Conservation (phyloP, 2,329 filamentous ascomycete genomes). For the Arthroderma sp. region DNA sequence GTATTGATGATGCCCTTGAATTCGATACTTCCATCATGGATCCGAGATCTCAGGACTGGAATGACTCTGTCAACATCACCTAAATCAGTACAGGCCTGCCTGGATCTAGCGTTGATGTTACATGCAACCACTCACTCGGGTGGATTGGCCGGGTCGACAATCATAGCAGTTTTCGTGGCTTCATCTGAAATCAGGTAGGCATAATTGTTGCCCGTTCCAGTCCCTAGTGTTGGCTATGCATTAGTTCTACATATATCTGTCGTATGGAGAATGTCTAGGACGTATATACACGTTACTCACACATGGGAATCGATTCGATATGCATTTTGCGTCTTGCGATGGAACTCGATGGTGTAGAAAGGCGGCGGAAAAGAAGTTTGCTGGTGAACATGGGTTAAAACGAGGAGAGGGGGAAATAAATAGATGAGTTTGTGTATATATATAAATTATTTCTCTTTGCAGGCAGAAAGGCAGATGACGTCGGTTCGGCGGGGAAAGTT, state of each 20-base stretch:
- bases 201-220: constrained; percentile 35
- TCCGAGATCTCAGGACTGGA: constrained; percentile 58
- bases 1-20: constrained; percentile 88
- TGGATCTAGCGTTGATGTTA: too few relatives aligned
- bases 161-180: constrained; percentile 35
- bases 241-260: too few relatives aligned
- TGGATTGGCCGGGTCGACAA: constrained; percentile 39
- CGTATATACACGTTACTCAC: constrained; percentile 21
- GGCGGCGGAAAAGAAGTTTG: constrained; percentile 1
- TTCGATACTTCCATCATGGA: constrained; percentile 59
- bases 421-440: neutral
- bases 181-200: constrained; percentile 40
- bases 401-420: neutral
- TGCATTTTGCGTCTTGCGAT: constrained; percentile 29
- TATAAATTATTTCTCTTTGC: neutral
- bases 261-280: too few relatives aligned
- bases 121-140: constrained; percentile 29
- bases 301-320: constrained; percentile 42
- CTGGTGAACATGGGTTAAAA: constrained; percentile 6
- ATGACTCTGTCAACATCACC: constrained; percentile 36
- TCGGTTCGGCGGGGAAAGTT: too few relatives aligned
- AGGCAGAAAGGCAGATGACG: too few relatives aligned
- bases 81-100: neutral
- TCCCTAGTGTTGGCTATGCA: constrained; percentile 5
- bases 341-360: constrained; percentile 1